A percentile compares a stretch with the other conserved stretches of the same genome.
Conservation (phyloP, 2,329 filamentous ascomycete species). For the Beauveria caledonica region DNA sequence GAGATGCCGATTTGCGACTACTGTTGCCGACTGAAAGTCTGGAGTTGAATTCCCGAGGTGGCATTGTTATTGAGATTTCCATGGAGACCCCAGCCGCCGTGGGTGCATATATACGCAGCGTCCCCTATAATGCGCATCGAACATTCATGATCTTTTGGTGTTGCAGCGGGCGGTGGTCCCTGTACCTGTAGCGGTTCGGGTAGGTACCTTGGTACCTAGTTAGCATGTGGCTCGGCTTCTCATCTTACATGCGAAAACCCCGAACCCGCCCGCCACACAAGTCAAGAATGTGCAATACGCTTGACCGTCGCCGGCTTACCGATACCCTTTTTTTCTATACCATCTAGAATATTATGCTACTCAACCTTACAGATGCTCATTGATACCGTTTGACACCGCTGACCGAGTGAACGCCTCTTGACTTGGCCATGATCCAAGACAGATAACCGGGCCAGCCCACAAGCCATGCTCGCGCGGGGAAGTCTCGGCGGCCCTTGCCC, state of each 20-base stretch:
- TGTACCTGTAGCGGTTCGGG: no score
- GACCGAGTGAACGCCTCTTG: background rate
- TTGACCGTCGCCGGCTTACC: background rate
- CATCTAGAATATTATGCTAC: background rate
- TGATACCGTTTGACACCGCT: background rate
- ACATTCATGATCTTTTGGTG: no score
- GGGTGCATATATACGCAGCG: background rate
- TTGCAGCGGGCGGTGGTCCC: background rate
- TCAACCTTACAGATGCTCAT: background rate
- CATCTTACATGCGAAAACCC: background rate
- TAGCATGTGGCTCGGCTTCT: constrained; percentile 2
- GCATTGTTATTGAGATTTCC: background rate
- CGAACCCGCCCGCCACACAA: background rate
- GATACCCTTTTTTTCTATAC: background rate
- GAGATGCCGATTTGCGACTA: background rate
- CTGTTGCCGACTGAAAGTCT: background rate
- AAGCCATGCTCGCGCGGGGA: background rate
- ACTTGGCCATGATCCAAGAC: background rate
- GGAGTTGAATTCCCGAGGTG: background rate
- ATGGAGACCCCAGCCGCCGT: background rate
- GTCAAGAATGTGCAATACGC: background rate
- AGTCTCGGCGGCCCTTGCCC: constrained; percentile 6
- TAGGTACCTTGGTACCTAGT: no score
- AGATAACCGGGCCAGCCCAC: background rate
- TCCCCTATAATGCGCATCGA: no score